These are phyloP conservation scores for Trichoderma sp. DNA, from an alignment of 2,329 filamentous ascomycete species.

Conservation along the genomic window DNA sequence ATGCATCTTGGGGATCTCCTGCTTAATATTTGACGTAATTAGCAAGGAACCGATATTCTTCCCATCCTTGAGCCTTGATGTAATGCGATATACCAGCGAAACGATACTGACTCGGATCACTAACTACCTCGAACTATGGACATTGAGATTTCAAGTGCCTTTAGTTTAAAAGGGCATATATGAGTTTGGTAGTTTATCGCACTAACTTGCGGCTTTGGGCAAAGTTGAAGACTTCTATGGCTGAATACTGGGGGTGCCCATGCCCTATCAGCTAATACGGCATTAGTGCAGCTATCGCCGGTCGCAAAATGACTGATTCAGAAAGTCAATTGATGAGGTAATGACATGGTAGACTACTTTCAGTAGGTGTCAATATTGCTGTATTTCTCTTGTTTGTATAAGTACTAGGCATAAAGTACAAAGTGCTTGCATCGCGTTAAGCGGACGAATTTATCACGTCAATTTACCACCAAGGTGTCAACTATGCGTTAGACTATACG, in stretches of 20 bases:
- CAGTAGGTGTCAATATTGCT: background rate
- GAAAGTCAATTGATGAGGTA: background rate
- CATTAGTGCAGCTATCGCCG: background rate
- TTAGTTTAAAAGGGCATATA: too few species aligned
- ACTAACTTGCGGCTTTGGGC: too few species aligned
- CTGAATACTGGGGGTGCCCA: too few species aligned
- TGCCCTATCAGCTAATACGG: background rate
- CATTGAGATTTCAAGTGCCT: too few species aligned
- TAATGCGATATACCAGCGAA: background rate
- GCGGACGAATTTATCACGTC: background rate
- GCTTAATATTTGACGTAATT: background rate
- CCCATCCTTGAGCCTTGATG: background rate
- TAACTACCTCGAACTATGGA: too few species aligned
- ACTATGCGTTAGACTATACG: too few species aligned
- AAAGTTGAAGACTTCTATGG: too few species aligned
- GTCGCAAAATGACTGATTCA: background rate
- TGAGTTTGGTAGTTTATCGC: too few species aligned
- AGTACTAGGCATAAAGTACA: background rate
- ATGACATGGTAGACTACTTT: background rate
- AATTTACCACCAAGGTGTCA: too few species aligned
- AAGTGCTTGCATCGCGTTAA: background rate
- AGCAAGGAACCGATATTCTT: background rate
- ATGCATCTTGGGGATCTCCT: background rate
- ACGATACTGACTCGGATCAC: too few species aligned
- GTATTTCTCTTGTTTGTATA: background rate